Conservation (phyloP, 306 rosid species). For the Cucumis hystrix region DNA sequence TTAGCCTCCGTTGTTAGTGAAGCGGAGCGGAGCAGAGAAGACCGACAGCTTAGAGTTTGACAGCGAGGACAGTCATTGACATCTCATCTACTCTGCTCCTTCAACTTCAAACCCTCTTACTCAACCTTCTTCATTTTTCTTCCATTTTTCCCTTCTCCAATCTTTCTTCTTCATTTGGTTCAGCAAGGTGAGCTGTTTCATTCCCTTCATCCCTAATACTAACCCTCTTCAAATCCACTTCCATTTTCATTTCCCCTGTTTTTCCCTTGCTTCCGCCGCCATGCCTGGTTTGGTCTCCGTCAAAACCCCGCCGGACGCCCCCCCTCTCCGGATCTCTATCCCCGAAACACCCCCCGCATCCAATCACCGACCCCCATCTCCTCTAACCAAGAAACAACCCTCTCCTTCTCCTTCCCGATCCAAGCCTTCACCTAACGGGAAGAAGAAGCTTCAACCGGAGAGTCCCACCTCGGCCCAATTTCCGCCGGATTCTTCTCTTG, state of each 20-base stretch:
- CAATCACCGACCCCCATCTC: constrained; percentile 45
- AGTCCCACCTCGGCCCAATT: constrained; percentile 36
- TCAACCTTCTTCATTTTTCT: neutral
- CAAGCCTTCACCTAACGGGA: constrained; percentile 42
- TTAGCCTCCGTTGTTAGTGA: neutral
- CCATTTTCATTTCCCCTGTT: neutral
- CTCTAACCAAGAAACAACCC: constrained; percentile 48
- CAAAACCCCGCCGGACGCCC: constrained; percentile 58
- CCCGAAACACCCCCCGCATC: constrained; percentile 26
- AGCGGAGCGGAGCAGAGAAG: neutral
- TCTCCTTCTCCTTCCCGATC: constrained; percentile 80
- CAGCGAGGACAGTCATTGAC: constrained; percentile 11
- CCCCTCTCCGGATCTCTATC: constrained; percentile 48
- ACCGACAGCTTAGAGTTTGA: neutral
- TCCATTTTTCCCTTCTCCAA: neutral
- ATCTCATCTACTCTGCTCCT: constrained; percentile 15
- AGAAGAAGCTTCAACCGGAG: constrained; percentile 48
- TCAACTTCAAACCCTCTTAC: neutral
- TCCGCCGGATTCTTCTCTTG: constrained; percentile 51
- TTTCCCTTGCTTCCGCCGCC: neutral
- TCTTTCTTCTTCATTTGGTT: neutral
- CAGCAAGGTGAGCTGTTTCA: constrained; percentile 12
- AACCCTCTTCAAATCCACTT: neutral
- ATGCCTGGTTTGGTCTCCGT: constrained; percentile 88
- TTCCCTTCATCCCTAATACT: neutral